Percentiles rank a stretch among this genome's conserved stretches.
These are phyloP conservation scores for Pythium periplocum DNA, from an alignment of 352 stramenopile genomes.

Conservation along the genomic window DNA sequence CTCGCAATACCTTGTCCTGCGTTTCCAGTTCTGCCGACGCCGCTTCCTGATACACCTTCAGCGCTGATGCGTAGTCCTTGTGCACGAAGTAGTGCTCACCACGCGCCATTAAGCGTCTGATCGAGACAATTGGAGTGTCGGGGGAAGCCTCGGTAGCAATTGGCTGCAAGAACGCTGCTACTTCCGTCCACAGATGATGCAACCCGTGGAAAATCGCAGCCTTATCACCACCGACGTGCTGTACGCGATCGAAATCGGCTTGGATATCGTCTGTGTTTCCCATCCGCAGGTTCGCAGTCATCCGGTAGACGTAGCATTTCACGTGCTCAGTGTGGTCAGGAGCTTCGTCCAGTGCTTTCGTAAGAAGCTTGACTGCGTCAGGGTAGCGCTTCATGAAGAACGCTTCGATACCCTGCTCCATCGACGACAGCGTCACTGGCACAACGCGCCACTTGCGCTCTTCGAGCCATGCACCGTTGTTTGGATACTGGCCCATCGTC, in stretches of 20 bases:
- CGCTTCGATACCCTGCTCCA: conserved; percentile 63
- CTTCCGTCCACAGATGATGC: conserved; percentile 65
- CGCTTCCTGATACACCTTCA: conserved; percentile 47
- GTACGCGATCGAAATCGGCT: conserved; percentile 45
- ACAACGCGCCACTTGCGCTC: conserved; percentile 43
- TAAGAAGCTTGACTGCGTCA: conserved; percentile 43
- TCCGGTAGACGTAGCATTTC: conserved; percentile 70
- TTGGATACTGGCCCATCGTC: conserved; percentile 21
- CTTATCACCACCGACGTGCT: conserved; percentile 57
- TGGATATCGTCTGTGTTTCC: conserved; percentile 43
- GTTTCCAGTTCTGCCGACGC: conserved; percentile 15
- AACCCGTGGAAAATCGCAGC: conserved; percentile 71
- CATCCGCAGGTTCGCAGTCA: conserved; percentile 64
- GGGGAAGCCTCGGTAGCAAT: conserved; percentile 26
- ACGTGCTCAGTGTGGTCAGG: conserved; percentile 65
- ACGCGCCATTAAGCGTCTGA: conserved; percentile 49
- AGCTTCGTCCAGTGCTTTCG: conserved; percentile 32
- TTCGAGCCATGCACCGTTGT: conserved; percentile 24
- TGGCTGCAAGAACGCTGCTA: conserved; percentile 38
- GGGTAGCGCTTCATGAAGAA: conserved; percentile 66
- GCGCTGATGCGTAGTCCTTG: conserved; percentile 48
- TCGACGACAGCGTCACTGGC: conserved; percentile 28
- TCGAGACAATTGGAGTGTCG: conserved; percentile 36
- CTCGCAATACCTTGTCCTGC: conserved; percentile 12
- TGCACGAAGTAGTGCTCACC: conserved; percentile 56